These are phyloP conservation scores for Stephania yunnanensis DNA, from an alignment of 164 flowering plant species.

Conservation along the genomic window DNA sequence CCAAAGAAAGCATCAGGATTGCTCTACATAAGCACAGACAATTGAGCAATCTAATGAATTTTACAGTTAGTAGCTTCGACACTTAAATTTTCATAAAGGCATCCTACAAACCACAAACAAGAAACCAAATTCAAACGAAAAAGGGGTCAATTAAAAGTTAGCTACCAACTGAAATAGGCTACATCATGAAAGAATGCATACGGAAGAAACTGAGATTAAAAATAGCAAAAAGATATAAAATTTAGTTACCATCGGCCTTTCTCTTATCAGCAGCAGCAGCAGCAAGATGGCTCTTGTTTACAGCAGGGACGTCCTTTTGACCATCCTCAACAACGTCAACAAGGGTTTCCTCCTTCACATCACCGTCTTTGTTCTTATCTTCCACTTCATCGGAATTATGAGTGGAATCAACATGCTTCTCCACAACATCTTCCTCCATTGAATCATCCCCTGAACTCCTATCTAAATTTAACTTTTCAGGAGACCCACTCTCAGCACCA, in stretches of 20 bases:
- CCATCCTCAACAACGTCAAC: slow-evolving; percentile 39
- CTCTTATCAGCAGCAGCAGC: slow-evolving; percentile 50
- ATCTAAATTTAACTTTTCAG: slow-evolving; percentile 72
- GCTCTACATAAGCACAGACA: too few relatives aligned
- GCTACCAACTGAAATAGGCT: neutral
- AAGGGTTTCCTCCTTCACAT: slow-evolving; percentile 39
- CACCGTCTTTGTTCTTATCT: slow-evolving; percentile 32
- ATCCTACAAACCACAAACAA: neutral
- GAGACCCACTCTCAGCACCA: slow-evolving; percentile 44
- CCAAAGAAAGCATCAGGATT: too few relatives aligned
- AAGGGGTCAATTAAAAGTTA: neutral
- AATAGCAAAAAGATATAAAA: neutral
- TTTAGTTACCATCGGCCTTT: slow-evolving; percentile 50
- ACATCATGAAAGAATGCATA: neutral
- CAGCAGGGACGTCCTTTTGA: slow-evolving; percentile 31
- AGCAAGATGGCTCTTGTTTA: slow-evolving; percentile 24
- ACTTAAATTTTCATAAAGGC: neutral
- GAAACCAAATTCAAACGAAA: neutral
- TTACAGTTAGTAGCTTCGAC: neutral
- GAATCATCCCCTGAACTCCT: slow-evolving; percentile 83
- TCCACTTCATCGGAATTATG: slow-evolving; percentile 34
- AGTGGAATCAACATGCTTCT: slow-evolving; percentile 56
- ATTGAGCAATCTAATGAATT: neutral
- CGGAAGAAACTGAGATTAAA: neutral
- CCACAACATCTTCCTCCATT: slow-evolving; percentile 75